These are phyloP conservation scores for Papiliotrema terrestris DNA, from an alignment of 1,284 basidiomycete genomes.

Conservation along the genomic window DNA sequence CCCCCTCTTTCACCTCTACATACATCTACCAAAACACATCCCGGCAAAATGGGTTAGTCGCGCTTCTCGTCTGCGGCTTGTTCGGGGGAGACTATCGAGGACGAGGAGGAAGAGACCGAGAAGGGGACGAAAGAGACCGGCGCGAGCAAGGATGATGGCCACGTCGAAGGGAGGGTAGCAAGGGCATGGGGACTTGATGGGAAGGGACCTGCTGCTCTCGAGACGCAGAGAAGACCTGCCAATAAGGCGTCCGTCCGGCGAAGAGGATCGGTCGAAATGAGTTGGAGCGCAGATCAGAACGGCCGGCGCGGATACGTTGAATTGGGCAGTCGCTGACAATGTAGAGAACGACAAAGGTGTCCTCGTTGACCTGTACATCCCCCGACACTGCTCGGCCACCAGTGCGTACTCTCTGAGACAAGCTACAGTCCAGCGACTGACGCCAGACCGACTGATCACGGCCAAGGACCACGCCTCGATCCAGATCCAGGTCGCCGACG, in stretches of 20 bases:
- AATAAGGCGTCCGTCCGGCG: too few relatives aligned
- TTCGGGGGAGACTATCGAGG: neutral
- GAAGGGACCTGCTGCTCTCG: too few relatives aligned
- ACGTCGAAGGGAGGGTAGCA: neutral
- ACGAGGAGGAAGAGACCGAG: neutral
- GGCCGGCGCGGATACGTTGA: neutral
- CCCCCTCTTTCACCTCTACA: constrained; percentile 4
- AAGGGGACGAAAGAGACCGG: neutral
- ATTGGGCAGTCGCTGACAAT: constrained; percentile 7
- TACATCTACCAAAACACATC: constrained; percentile 10
- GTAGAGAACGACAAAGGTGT: constrained; percentile 65
- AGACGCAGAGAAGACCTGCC: too few relatives aligned
- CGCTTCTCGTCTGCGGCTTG: neutral
- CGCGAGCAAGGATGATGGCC: neutral
- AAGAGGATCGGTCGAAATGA: too few relatives aligned
- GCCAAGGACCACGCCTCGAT: constrained; percentile 99
- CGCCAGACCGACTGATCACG: constrained; percentile 49
- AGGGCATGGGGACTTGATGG: too few relatives aligned
- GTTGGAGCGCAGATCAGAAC: too few relatives aligned
- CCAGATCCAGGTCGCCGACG: constrained; percentile 91
- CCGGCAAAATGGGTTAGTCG: constrained; percentile 40
- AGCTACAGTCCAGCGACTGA: neutral
- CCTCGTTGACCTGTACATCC: constrained; percentile 99
- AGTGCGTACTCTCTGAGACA: constrained; percentile 58
- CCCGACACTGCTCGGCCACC: constrained; percentile 96